Conservation (phyloP, 2,329 filamentous ascomycete species). For the Scedosporium boydii region DNA sequence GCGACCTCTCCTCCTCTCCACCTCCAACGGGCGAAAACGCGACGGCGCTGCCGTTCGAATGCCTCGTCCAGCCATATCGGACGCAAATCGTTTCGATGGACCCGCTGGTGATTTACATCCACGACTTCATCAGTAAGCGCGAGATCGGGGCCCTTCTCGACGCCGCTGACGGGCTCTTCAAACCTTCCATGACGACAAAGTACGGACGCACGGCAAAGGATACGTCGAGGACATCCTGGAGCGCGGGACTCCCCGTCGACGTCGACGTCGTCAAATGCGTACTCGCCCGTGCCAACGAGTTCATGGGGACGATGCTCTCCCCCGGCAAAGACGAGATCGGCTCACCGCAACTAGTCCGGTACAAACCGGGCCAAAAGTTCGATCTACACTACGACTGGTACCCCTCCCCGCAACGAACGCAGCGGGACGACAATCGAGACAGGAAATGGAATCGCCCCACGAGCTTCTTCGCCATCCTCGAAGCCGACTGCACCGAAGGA, state of each 20-base stretch:
- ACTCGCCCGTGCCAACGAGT: conserved; percentile 21
- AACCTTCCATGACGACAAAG: conserved; percentile 28
- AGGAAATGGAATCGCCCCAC: conserved; percentile 23
- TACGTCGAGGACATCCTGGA: conserved; percentile 26
- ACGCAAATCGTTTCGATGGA: conserved; percentile 31
- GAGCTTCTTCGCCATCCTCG: conserved; percentile 32
- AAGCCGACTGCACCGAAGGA: conserved; percentile 27
- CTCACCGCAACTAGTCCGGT: conserved; percentile 31
- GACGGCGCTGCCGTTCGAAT: conserved; percentile 9
- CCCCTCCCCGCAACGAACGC: conserved; percentile 3
- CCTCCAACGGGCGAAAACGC: neutral
- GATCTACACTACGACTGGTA: conserved; percentile 32
- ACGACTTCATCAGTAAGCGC: conserved; percentile 23
- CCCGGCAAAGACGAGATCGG: conserved; percentile 29
- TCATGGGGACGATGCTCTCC: conserved; percentile 27
- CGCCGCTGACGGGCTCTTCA: conserved; percentile 24
- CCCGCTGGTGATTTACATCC: conserved; percentile 33
- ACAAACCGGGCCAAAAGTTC: conserved; percentile 26
- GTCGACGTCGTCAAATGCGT: conserved; percentile 27
- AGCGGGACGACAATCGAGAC: neutral
- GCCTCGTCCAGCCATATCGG: conserved; percentile 23
- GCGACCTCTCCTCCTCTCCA: neutral
- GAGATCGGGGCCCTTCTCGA: conserved; percentile 21
- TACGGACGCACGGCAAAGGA: conserved; percentile 21
- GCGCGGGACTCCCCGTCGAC: conserved; percentile 24